Base-by-base conservation (phyloP, 2,329 filamentous ascomycete genomes). In the Neonectria punicea region DNA sequence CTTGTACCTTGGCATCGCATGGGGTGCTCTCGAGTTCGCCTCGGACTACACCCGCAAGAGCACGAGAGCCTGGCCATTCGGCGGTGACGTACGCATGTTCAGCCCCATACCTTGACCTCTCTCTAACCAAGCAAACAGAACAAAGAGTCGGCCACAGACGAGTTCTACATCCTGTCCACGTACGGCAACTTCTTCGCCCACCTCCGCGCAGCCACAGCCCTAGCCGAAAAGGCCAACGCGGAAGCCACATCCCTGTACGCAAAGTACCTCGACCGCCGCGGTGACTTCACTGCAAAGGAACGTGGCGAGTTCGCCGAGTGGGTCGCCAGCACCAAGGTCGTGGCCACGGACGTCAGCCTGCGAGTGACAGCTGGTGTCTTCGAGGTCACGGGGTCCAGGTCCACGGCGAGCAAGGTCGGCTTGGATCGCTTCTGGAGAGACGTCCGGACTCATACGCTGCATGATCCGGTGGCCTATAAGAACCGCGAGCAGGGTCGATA, bases 381-480 rank as follows among this genome's bases (percentile, higher is more conserved):
- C 70, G 89, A 92, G 73, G 86, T 90, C 5, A 89, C 88, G 0
- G 89, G 87, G 0, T 82, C 87, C 0, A 84, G 85, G 65, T 82
- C 88, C 0, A 91, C 89, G 1, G 83, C 84, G 0, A 79, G 79
- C 58, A 89, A 85, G 69, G 84, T 89, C 1, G 88, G 87, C 0
- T 76, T 92, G 63, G 89, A 91, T 78, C 80, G 89, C 1, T 91
- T 89, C 76, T 91, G 88, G 88, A 81, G 89, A 50, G 89, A 92
- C 71, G 79, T 91, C n/a, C 77, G 89, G 5, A 90, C 88, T 5
- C 89, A 92, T 76, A 86, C 84, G 1, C 75, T 92, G 70, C 89
- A 91, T 77, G 89, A 91, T 75, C 89, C 89, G 0, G 88, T 91
- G 30, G 86, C 88, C 25, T 91, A 90, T 71, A 91, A 91, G 82